phyloP scores from a whole-genome alignment of 768 basidiomycete genomes.

The Suillus fuscotomentosus region DNA sequence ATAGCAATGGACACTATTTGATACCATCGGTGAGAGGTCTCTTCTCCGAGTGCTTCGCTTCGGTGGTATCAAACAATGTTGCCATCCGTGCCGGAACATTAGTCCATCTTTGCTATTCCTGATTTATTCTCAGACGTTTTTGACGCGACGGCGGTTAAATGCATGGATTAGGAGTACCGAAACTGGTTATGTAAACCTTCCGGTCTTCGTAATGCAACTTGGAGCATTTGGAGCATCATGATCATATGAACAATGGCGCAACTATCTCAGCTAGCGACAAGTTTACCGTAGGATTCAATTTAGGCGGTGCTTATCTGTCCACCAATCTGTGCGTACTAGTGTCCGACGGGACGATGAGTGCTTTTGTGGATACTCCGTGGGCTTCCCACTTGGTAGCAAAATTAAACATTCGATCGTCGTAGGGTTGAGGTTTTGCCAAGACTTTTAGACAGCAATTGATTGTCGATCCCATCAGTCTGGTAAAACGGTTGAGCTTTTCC shows the following conservation, averaged over 20 bases:
- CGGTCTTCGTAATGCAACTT: not conserved
- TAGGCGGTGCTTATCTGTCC: conserved; percentile 1
- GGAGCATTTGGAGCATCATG: not conserved
- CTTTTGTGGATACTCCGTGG: not conserved
- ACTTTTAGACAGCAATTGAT: not conserved
- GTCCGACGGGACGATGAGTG: not conserved
- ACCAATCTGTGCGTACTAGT: not conserved
- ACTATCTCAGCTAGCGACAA: conserved; percentile 11
- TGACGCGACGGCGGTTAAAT: not conserved
- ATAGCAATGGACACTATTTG: not conserved
- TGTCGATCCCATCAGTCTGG: not conserved
- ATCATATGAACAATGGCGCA: conserved; percentile 1
- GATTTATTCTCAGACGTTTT: not conserved
- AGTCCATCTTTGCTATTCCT: not conserved
- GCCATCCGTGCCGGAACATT: not conserved
- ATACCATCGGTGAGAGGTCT: conserved; percentile 2
- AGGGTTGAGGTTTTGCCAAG: conserved; percentile 5
- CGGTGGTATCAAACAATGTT: conserved; percentile 2
- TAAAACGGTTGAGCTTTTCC: conserved; percentile 1
- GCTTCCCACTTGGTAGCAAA: not conserved
- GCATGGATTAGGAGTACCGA: not conserved
- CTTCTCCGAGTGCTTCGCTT: not conserved
- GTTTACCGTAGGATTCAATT: not conserved
- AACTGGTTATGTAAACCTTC: not conserved
- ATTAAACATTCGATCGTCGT: conserved; percentile 6